Conservation (phyloP, 306 rosid genomes). For the Corylus avellana region DNA sequence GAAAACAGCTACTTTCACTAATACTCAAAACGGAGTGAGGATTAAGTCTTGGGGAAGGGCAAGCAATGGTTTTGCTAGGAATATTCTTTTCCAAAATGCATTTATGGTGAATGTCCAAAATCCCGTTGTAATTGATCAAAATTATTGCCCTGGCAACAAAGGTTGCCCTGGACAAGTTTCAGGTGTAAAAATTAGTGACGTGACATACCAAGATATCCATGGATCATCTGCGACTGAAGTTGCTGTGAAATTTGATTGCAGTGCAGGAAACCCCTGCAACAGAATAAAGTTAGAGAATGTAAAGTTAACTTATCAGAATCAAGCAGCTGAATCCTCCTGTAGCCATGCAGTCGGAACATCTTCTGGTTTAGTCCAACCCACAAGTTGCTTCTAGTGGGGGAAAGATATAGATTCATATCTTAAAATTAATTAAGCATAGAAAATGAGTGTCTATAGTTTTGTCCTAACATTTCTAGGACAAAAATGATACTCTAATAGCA, state of each 20-base stretch:
- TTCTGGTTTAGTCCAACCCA: slow-evolving; percentile 34
- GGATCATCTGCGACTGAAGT: slow-evolving; percentile 41
- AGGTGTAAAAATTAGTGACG: slow-evolving; percentile 31
- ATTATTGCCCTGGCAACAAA: slow-evolving; percentile 44
- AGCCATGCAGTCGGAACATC: slow-evolving; percentile 28
- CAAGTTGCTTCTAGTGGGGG: slow-evolving; percentile 22
- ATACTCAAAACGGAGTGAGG: slow-evolving; percentile 48
- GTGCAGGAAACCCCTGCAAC: slow-evolving; percentile 29
- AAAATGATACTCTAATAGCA: neutral
- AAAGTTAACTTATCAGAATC: slow-evolving; percentile 26
- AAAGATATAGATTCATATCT: neutral
- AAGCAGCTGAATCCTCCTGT: slow-evolving; percentile 27
- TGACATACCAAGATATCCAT: slow-evolving; percentile 29
- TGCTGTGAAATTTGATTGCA: slow-evolving; percentile 39
- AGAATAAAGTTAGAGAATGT: slow-evolving; percentile 30
- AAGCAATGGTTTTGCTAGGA: slow-evolving; percentile 48
- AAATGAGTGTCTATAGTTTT: neutral
- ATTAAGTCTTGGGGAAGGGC: slow-evolving; percentile 63
- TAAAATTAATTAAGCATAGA: neutral
- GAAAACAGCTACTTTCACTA: slow-evolving; percentile 31
- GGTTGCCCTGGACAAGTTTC: slow-evolving; percentile 39
- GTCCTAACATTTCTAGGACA: neutral
- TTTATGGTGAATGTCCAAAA: slow-evolving; percentile 43
- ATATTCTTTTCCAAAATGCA: slow-evolving; percentile 40
- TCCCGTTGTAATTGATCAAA: slow-evolving; percentile 54